Conservation (phyloP, 2,329 filamentous ascomycete species). For the Fusarium sp. region DNA sequence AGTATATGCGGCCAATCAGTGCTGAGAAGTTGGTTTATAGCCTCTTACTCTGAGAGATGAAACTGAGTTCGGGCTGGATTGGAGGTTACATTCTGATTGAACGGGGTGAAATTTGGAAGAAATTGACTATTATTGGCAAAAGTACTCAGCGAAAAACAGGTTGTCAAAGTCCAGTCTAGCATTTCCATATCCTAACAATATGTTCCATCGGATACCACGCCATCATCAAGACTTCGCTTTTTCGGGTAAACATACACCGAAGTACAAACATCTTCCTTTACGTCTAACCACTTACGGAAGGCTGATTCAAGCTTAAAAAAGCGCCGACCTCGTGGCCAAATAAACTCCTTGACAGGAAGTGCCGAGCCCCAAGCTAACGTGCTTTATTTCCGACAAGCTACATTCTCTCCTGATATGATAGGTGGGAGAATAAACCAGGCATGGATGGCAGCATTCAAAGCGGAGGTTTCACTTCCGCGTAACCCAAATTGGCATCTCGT, state of each 20-base stretch:
- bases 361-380: background rate
- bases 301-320: background rate
- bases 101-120: no score
- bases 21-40: no score
- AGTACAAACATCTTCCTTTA: fast-evolving
- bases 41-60: no score
- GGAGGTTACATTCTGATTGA: no score
- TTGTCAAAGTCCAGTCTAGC: no score
- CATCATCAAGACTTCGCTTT: background rate
- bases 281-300: background rate
- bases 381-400: background rate
- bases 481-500: constrained; percentile 16
- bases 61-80: no score
- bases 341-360: background rate
- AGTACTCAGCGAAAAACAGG: no score
- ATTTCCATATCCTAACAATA: no score
- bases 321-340: background rate
- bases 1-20: no score
- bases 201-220: no score
- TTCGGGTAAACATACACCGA: background rate
- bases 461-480: constrained; percentile 28
- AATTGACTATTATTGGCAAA: no score
- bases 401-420: fast-evolving
- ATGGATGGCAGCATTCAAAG: background rate
- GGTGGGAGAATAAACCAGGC: constrained; percentile 16